phyloP scores from a whole-genome alignment of 495 filamentous ascomycete genomes.

The Hypoxylon subgilvum region DNA sequence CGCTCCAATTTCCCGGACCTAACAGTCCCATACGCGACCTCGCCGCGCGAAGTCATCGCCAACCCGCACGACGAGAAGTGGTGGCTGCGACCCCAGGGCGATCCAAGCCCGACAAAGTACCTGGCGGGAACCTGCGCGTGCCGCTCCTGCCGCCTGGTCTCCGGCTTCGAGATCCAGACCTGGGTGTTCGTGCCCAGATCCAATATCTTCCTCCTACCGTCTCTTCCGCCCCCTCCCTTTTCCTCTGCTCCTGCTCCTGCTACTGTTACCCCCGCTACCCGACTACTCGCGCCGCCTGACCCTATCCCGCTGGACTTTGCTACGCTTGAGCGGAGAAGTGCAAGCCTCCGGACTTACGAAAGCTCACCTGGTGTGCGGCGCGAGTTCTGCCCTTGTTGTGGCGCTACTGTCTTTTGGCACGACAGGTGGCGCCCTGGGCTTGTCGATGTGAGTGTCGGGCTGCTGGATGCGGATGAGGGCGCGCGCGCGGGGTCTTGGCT shows the following conservation, averaged over 20 bases:
- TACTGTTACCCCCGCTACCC: not conserved
- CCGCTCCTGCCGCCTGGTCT: constrained; percentile 63
- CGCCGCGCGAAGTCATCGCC: constrained; percentile 52
- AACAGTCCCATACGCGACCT: constrained; percentile 37
- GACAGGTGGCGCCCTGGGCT: constrained; percentile 59
- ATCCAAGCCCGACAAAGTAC: constrained; percentile 60
- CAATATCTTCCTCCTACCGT: constrained; percentile 58
- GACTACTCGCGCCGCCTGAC: constrained; percentile 17
- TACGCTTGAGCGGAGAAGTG: constrained; percentile 46
- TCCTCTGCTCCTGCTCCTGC: not conserved
- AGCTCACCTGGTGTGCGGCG: constrained; percentile 62
- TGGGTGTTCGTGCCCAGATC: constrained; percentile 71
- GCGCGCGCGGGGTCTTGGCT: constrained; percentile 65
- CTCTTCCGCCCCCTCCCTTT: not conserved
- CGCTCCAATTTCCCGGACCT: constrained; percentile 45
- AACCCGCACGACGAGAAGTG: constrained; percentile 46
- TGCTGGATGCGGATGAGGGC: constrained; percentile 59
- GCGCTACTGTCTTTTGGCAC: constrained; percentile 73
- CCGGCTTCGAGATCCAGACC: constrained; percentile 70
- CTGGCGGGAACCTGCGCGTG: constrained; percentile 71
- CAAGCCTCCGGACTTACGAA: constrained; percentile 55
- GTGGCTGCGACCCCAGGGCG: constrained; percentile 38
- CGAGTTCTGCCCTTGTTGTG: constrained; percentile 70
- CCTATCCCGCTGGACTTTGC: constrained; percentile 51
- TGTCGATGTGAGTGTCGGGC: constrained; percentile 70